Evolutionary conservation across 805 yeast species (phyloP).

Genomic region (Yamadazyma olivae): DNA sequence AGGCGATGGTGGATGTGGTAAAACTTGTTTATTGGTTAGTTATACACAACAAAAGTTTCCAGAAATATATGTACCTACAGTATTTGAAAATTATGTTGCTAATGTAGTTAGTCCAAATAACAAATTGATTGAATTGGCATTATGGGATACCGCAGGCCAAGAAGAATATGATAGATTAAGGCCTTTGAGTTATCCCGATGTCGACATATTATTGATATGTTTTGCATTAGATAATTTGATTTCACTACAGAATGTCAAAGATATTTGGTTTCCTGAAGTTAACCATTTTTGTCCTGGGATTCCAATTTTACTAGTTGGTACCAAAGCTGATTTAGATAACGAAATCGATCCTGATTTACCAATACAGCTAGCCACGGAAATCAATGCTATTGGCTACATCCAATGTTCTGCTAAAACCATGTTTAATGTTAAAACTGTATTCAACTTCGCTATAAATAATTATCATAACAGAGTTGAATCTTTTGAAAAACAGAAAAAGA

Average conservation of each 20-base stretch:
- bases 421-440: slow-evolving; percentile 64
- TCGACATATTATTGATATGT: slow-evolving; percentile 70
- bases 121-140: slow-evolving; percentile 68
- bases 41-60: slow-evolving; percentile 74
- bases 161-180: slow-evolving; percentile 81
- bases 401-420: slow-evolving; percentile 77
- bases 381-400: slow-evolving; percentile 69
- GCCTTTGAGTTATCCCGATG: slow-evolving; percentile 77
- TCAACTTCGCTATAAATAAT: slow-evolving; percentile 55
- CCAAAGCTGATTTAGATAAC: slow-evolving; percentile 61
- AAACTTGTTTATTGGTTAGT: slow-evolving; percentile 69
- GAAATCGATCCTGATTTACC: slow-evolving; percentile 46
- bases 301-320: slow-evolving; percentile 78
- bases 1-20: slow-evolving; percentile 92
- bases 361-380: slow-evolving; percentile 49
- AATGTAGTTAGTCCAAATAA: slow-evolving; percentile 68
- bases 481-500: slow-evolving; percentile 32
- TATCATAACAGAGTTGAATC: slow-evolving; percentile 41
- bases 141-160: slow-evolving; percentile 92
- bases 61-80: slow-evolving; percentile 72
- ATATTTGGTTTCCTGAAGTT: slow-evolving; percentile 87
- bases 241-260: slow-evolving; percentile 69
- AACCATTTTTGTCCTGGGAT: slow-evolving; percentile 76
- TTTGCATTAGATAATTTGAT: slow-evolving; percentile 63
- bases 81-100: slow-evolving; percentile 75